These are phyloP conservation scores for Hygrocybe coccinea DNA, from an alignment of 768 basidiomycete species.

Conservation along the genomic window DNA sequence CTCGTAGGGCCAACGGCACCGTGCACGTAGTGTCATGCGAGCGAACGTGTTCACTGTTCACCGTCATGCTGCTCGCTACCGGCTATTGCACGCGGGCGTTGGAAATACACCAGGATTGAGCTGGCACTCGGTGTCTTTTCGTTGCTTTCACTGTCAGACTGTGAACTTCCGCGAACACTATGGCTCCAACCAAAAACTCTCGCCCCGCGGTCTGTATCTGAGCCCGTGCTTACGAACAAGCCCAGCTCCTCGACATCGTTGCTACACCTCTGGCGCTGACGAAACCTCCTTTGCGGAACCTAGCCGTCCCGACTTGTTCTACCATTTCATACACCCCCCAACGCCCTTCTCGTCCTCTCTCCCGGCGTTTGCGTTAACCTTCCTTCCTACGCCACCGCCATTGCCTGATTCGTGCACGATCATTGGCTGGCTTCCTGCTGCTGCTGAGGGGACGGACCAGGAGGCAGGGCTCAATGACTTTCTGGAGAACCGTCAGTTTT, in stretches of 20 bases:
- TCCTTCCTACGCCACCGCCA: conserved; percentile 45
- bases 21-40: too few species aligned
- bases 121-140: too few species aligned
- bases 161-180: too few species aligned
- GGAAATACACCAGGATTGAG: too few species aligned
- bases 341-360: conserved; percentile 39
- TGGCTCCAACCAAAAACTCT: not conserved
- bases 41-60: too few species aligned
- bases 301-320: conserved; percentile 60
- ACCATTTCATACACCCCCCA: conserved; percentile 59
- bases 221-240: not conserved
- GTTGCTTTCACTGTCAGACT: too few species aligned
- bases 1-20: too few species aligned
- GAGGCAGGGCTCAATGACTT: conserved; percentile 67
- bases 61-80: too few species aligned
- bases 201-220: too few species aligned
- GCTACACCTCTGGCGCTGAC: not conserved
- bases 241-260: not conserved
- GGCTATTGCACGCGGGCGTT: too few species aligned
- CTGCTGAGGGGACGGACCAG: conserved; percentile 21
- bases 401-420: conserved; percentile 46
- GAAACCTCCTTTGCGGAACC: conserved; percentile 45
- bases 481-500: conserved; percentile 57
- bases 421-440: conserved; percentile 68
- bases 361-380: conserved; percentile 63